Percentiles rank a stretch among this genome's conserved stretches.
Conservation (phyloP, 1,284 basidiomycete genomes). For the Boletellus sp. region DNA sequence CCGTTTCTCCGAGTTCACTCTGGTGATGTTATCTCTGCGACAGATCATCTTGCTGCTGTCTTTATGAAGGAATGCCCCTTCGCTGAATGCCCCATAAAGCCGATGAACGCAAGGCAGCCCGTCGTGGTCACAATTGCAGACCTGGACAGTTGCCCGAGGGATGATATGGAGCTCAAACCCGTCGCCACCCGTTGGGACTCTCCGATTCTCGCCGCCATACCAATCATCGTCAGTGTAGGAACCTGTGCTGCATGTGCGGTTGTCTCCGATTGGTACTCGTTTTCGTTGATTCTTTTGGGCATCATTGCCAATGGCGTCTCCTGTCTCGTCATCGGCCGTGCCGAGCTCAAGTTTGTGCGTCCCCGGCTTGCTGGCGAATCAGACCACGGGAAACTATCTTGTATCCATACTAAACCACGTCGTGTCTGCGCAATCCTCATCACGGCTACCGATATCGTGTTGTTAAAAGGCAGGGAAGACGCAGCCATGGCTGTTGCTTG, state of each 20-base stretch:
- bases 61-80: conserved; percentile 18
- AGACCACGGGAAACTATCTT: neutral
- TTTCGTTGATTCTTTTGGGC: conserved; percentile 27
- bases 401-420: neutral
- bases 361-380: conserved; percentile 16
- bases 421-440: conserved; percentile 16
- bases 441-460: conserved; percentile 10
- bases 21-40: conserved; percentile 18
- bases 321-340: conserved; percentile 23
- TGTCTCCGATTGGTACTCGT: conserved; percentile 25
- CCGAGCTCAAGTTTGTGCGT: conserved; percentile 14
- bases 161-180: neutral
- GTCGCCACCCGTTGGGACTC: conserved; percentile 1
- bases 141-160: conserved; percentile 5
- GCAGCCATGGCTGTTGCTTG: conserved; percentile 22
- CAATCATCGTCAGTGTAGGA: conserved; percentile 19
- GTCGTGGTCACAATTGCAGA: conserved; percentile 19
- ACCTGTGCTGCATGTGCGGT: conserved; percentile 19
- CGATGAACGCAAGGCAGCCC: conserved; percentile 12
- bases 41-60: conserved; percentile 21
- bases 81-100: neutral
- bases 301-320: conserved; percentile 26
- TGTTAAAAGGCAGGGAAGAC: conserved; percentile 20
- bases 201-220: conserved; percentile 10
- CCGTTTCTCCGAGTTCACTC: conserved; percentile 20